These are phyloP conservation scores for Luffa acutangula DNA, from an alignment of 306 rosid genomes.

Conservation along the genomic window DNA sequence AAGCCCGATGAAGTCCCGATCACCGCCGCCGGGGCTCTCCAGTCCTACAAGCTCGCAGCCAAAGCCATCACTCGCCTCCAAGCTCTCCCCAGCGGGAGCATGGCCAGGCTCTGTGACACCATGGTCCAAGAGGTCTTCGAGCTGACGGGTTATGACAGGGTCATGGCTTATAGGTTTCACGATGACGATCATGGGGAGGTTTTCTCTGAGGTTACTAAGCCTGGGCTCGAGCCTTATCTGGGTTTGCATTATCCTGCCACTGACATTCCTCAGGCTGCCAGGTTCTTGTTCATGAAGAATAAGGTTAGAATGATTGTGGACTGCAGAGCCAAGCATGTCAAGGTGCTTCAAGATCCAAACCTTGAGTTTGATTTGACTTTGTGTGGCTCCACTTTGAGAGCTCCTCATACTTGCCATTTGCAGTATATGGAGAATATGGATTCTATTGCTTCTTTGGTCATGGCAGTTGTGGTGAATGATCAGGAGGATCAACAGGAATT, in stretches of 20 bases:
- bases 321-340: neutral
- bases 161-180: neutral
- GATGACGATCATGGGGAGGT: neutral
- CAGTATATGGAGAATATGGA: constrained; percentile 76
- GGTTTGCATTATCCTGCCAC: constrained; percentile 3
- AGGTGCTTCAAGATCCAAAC: constrained; percentile 18
- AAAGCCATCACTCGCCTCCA: constrained; percentile 56
- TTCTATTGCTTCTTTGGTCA: constrained; percentile 57
- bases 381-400: constrained; percentile 62
- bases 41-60: constrained; percentile 88
- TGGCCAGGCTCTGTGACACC: neutral
- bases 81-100: neutral
- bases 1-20: constrained; percentile 77
- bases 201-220: neutral
- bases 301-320: neutral
- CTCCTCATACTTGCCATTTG: constrained; percentile 60
- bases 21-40: constrained; percentile 93
- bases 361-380: constrained; percentile 27
- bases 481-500: neutral
- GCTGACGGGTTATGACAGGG: neutral
- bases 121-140: neutral
- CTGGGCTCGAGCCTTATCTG: neutral
- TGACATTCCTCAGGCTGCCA: constrained; percentile 1
- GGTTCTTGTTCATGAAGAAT: neutral
- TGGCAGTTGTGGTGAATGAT: constrained; percentile 24